Conservation (phyloP, 139 green algal species). For the Yamagishiella unicocca region DNA sequence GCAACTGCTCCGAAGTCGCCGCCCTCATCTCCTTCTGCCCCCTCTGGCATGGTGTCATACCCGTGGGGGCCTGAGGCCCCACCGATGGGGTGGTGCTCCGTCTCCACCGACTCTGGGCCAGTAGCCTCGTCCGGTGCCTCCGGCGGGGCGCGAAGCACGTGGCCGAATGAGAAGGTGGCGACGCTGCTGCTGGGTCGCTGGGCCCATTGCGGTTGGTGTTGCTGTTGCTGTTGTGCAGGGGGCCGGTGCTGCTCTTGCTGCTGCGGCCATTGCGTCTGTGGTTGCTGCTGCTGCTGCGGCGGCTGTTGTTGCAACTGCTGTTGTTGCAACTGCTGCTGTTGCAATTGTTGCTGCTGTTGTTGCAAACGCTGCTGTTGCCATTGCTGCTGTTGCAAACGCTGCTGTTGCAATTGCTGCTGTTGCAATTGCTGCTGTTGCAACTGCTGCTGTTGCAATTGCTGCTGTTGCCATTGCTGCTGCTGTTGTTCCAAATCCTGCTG, state of each 20-base stretch:
- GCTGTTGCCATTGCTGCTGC: not conserved
- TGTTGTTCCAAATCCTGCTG: not conserved
- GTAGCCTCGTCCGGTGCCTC: not conserved
- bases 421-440: not conserved
- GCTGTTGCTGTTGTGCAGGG: not conserved
- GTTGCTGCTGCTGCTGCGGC: not conserved
- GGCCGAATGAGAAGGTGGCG: slow-evolving; percentile 25
- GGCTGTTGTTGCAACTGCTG: not conserved
- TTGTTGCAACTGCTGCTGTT: not conserved
- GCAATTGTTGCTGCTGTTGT: not conserved
- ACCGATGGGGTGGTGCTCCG: not conserved
- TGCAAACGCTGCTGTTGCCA: not conserved
- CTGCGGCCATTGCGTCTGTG: not conserved
- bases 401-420: not conserved
- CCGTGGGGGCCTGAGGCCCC: too few species aligned
- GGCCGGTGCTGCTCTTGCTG: not conserved
- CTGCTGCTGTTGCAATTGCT: not conserved
- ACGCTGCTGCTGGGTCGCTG: not conserved
- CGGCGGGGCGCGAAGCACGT: not conserved
- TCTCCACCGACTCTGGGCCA: not conserved
- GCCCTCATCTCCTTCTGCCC: not conserved
- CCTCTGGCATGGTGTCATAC: not conserved
- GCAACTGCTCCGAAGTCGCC: not conserved
- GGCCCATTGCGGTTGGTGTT: not conserved
- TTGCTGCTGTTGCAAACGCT: not conserved